Conservation (phyloP, 1,139 yeast genomes). For the Saccharomyces hybrid region DNA sequence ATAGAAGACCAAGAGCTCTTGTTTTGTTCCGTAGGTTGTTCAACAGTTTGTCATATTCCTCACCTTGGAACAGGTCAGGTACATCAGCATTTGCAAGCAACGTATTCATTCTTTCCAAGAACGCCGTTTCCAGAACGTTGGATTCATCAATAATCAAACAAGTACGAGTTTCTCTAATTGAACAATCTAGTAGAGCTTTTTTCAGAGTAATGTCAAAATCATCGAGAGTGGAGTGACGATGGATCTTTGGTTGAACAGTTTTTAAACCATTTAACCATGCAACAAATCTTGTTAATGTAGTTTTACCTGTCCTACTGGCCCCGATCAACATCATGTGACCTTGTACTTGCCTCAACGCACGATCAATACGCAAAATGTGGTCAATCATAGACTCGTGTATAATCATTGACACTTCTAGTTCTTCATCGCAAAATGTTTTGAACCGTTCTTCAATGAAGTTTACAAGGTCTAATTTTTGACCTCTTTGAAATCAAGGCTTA, state of each 20-base stretch:
- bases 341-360: conserved; percentile 77
- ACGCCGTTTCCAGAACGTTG: conserved; percentile 65
- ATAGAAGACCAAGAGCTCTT: conserved; percentile 49
- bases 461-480: conserved; percentile 44
- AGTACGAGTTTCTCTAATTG: conserved; percentile 51
- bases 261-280: conserved; percentile 85
- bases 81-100: conserved; percentile 85
- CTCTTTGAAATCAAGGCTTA: conserved; percentile 53
- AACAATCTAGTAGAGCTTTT: conserved; percentile 42
- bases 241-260: conserved; percentile 52
- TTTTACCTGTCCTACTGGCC: conserved; percentile 73
- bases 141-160: conserved; percentile 81
- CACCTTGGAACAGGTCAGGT: conserved; percentile 83
- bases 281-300: conserved; percentile 70
- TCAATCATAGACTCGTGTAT: conserved; percentile 67
- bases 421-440: conserved; percentile 70
- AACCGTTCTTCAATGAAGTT: conserved; percentile 59
- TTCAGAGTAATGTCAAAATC: conserved; percentile 67
- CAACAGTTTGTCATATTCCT: conserved; percentile 52
- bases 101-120: conserved; percentile 87
- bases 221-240: conserved; percentile 44
- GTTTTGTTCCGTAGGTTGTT: conserved; percentile 53
- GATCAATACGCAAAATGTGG: conserved; percentile 69
- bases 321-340: conserved; percentile 92
- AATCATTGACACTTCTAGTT: conserved; percentile 52